Conservation (phyloP, 129 eudicot genomes). For the Flaveria trinervia region DNA sequence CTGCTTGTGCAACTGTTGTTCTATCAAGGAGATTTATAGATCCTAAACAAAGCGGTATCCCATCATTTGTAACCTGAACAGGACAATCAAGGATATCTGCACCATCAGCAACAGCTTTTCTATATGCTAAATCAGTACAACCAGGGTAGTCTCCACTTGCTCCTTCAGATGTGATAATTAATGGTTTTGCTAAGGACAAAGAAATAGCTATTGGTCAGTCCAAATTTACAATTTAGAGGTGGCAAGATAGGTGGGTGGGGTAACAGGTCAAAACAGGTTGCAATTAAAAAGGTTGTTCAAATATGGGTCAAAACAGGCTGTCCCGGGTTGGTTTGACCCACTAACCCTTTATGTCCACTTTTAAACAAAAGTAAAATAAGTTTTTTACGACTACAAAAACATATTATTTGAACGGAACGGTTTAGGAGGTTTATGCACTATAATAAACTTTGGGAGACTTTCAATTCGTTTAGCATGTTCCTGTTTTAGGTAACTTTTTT, state of each 20-base stretch:
- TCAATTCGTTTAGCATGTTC: background rate
- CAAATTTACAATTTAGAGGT: background rate
- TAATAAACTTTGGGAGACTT: background rate
- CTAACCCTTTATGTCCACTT: background rate
- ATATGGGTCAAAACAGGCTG: background rate
- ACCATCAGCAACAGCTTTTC: constrained; percentile 77
- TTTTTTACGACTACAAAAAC: background rate
- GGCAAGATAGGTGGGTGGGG: constrained; percentile 6
- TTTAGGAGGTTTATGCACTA: constrained; percentile 4
- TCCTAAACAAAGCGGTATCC: constrained; percentile 86
- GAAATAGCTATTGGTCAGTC: constrained; percentile 21
- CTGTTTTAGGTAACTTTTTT: background rate
- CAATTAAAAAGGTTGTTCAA: background rate
- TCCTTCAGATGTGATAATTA: constrained; percentile 76
- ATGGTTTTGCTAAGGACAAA: constrained; percentile 50
- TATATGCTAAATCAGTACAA: constrained; percentile 78
- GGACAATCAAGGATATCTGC: constrained; percentile 89
- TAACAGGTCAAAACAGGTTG: background rate
- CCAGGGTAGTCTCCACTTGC: constrained; percentile 98
- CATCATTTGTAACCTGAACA: constrained; percentile 81
- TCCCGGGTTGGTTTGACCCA: background rate
- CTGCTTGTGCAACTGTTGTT: constrained; percentile 50
- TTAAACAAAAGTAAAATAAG: background rate
- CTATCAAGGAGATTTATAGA: constrained; percentile 76
- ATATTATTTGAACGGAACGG: background rate